A percentile compares a stretch with the other conserved stretches of the same genome.
Evolutionary conservation across 139 green algal genomes (phyloP).

Genomic region (Marvania coccoides): DNA sequence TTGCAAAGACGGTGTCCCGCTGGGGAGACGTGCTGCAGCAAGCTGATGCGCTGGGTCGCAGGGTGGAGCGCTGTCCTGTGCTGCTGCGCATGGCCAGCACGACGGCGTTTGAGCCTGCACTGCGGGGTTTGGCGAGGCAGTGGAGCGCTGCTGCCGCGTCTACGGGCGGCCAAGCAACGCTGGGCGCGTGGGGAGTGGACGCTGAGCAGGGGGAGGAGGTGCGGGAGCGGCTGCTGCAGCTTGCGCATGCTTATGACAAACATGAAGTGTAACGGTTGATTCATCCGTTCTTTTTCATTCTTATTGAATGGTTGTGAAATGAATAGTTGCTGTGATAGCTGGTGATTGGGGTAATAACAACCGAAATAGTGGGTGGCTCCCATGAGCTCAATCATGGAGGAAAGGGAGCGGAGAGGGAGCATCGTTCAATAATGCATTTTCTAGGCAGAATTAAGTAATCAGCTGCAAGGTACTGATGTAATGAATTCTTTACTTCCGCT

Average conservation of each 20-base stretch:
- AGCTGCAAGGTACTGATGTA: too few species aligned
- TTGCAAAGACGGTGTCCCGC: background rate
- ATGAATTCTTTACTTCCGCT: too few species aligned
- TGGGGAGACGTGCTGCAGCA: constrained; percentile 1
- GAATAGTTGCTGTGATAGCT: too few species aligned
- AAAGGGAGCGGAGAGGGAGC: too few species aligned
- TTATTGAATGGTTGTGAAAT: too few species aligned
- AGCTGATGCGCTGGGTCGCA: background rate
- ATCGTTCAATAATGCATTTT: too few species aligned
- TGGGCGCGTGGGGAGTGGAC: constrained; percentile 9
- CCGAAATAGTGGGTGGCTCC: too few species aligned
- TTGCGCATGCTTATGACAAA: constrained; percentile 9
- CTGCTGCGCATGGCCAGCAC: constrained; percentile 9
- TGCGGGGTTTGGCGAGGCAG: background rate
- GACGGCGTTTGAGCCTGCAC: constrained; percentile 4
- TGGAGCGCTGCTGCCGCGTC: background rate
- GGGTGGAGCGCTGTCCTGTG: constrained; percentile 4
- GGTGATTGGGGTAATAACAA: too few species aligned
- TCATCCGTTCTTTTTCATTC: too few species aligned
- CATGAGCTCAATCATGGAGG: too few species aligned
- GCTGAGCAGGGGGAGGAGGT: background rate
- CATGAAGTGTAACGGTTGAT: background rate
- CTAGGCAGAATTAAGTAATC: too few species aligned
- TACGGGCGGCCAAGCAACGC: background rate
- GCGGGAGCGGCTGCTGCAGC: background rate